Evolutionary conservation across 768 basidiomycete species (phyloP).

Genomic region (Grammothele lineata): DNA sequence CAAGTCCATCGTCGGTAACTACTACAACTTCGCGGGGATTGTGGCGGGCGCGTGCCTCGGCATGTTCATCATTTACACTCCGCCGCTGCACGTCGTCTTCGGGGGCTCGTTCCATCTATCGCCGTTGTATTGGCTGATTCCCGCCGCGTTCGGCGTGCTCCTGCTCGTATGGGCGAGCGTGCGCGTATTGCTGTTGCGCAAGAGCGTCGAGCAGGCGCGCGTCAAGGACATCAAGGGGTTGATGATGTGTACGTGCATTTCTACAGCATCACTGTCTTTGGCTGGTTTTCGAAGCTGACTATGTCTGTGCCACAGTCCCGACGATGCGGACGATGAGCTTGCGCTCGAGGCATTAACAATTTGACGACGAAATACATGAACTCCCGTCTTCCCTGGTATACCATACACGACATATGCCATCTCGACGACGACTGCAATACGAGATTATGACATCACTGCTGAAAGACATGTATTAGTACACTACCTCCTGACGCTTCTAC

Average conservation of each 20-base stretch:
- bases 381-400: too few species aligned
- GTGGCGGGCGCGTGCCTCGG: slow-evolving; percentile 56
- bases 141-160: slow-evolving; percentile 52
- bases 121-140: slow-evolving; percentile 68
- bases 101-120: slow-evolving; percentile 54
- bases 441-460: too few species aligned
- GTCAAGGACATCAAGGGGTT: slow-evolving; percentile 65
- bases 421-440: too few species aligned
- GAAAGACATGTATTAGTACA: too few species aligned
- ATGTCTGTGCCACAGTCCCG: slow-evolving; percentile 20
- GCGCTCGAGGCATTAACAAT: slow-evolving; percentile 36
- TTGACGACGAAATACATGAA: too few species aligned
- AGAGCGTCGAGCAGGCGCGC: slow-evolving; percentile 47
- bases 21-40: slow-evolving; percentile 63
- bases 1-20: slow-evolving; percentile 48
- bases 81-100: slow-evolving; percentile 66
- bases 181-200: slow-evolving; percentile 53
- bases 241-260: slow-evolving; percentile 59
- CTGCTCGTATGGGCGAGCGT: slow-evolving; percentile 55
- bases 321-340: slow-evolving; percentile 64
- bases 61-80: slow-evolving; percentile 67
- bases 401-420: too few species aligned
- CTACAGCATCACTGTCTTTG: not conserved
- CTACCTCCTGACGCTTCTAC: too few species aligned
- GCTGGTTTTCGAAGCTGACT: not conserved